Conservation (phyloP, 2,329 filamentous ascomycete species). For the Cladosporium sp. region DNA sequence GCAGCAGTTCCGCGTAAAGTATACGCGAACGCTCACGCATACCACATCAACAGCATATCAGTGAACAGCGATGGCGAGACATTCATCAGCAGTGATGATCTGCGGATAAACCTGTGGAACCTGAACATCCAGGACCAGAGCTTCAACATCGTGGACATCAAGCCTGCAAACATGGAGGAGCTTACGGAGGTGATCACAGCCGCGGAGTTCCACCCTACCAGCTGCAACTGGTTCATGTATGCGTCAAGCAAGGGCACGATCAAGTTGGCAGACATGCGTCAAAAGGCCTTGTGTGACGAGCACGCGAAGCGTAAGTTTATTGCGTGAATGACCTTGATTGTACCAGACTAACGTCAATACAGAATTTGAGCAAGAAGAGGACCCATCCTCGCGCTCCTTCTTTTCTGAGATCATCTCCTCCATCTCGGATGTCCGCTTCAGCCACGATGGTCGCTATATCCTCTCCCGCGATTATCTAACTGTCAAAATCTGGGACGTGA, state of each 20-base stretch:
- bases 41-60: constrained; percentile 99
- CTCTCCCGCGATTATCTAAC: constrained; percentile 96
- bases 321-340: background rate
- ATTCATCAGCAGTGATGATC: constrained; percentile 97
- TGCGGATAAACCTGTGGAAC: constrained; percentile 98
- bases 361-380: constrained; percentile 99
- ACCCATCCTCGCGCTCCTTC: constrained; percentile 94
- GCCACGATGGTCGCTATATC: constrained; percentile 93
- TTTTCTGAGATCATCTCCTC: constrained; percentile 99
- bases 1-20: constrained; percentile 93
- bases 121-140: constrained; percentile 99
- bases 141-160: constrained; percentile 99
- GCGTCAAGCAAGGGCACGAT: constrained; percentile 98
- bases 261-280: constrained; percentile 97
- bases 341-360: constrained; percentile 24
- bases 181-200: constrained; percentile 98
- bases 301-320: constrained; percentile 81
- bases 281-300: constrained; percentile 92
- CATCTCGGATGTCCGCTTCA: constrained; percentile 98
- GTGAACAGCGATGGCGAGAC: constrained; percentile 99
- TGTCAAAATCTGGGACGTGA: constrained; percentile 99
- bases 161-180: constrained; percentile 99
- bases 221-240: constrained; percentile 99
- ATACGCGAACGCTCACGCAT: constrained; percentile 97
- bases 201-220: constrained; percentile 92